These are phyloP conservation scores for Calonectria pauciramosa DNA, from an alignment of 2,329 filamentous ascomycete species.

Conservation along the genomic window DNA sequence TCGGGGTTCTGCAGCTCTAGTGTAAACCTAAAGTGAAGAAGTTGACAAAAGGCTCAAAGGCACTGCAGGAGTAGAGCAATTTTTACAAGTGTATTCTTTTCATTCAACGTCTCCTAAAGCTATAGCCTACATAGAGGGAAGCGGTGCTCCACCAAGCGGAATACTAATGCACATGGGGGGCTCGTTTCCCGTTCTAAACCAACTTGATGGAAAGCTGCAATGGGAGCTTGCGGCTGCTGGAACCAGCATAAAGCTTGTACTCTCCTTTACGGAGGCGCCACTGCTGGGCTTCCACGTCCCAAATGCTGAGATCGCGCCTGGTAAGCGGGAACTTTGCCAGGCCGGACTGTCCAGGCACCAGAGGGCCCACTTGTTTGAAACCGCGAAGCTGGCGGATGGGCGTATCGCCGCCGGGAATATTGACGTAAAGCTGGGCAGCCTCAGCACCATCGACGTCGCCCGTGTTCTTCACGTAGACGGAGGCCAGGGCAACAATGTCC, in stretches of 20 bases:
- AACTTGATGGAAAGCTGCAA: not conserved
- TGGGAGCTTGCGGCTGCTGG: not conserved
- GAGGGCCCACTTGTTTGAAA: conserved; percentile 73
- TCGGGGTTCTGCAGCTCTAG: too few relatives aligned
- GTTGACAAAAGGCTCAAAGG: too few relatives aligned
- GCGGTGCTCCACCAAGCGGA: too few relatives aligned
- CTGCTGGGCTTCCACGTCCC: not conserved
- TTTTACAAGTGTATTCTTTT: not conserved
- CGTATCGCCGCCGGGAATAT: conserved; percentile 83
- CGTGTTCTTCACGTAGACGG: conserved; percentile 79
- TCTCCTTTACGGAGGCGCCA: conserved; percentile 3
- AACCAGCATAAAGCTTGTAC: not conserved
- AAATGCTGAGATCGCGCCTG: not conserved
- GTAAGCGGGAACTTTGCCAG: not conserved
- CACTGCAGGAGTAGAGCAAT: too few relatives aligned
- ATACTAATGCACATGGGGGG: too few relatives aligned
- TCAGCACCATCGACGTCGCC: conserved; percentile 76
- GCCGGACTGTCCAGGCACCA: not conserved
- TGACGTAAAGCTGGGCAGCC: conserved; percentile 83
- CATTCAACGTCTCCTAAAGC: not conserved
- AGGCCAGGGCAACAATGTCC: conserved; percentile 78
- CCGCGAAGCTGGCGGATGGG: conserved; percentile 77
- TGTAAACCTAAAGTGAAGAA: too few relatives aligned
- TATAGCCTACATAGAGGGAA: not conserved
- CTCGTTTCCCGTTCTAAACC: too few relatives aligned